phyloP scores from a whole-genome alignment of 768 basidiomycete species.

The Termitomyces sp. region DNA sequence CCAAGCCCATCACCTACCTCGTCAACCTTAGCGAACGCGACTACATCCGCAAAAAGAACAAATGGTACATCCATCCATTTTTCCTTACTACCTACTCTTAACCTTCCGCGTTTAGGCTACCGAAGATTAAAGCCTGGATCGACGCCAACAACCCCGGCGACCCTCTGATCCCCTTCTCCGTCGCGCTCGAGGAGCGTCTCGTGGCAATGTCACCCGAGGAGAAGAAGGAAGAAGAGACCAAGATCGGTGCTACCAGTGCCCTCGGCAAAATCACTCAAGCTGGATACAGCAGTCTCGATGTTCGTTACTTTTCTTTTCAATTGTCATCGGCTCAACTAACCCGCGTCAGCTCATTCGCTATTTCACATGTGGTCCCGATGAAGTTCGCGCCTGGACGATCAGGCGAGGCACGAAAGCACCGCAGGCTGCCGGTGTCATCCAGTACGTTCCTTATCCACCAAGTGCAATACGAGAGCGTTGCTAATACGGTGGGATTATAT shows the following conservation, averaged over 20 bases:
- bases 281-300: slow-evolving; percentile 84
- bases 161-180: slow-evolving; percentile 93
- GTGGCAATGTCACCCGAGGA: slow-evolving; percentile 61
- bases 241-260: slow-evolving; percentile 67
- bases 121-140: slow-evolving; percentile 98
- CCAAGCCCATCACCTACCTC: slow-evolving; percentile 96
- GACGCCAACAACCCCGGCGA: slow-evolving; percentile 96
- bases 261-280: slow-evolving; percentile 94
- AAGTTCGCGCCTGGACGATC: slow-evolving; percentile 98
- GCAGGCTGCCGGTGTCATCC: slow-evolving; percentile 97
- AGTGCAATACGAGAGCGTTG: not conserved
- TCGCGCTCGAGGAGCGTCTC: slow-evolving; percentile 91
- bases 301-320: slow-evolving; percentile 29
- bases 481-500: not conserved
- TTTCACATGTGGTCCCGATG: slow-evolving; percentile 96
- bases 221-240: slow-evolving; percentile 74
- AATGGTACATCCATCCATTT: slow-evolving; percentile 59
- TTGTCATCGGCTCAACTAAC: slow-evolving; percentile 1
- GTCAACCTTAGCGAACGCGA: slow-evolving; percentile 96
- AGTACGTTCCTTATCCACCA: slow-evolving; percentile 47
- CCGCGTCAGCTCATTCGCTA: slow-evolving; percentile 77
- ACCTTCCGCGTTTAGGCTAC: slow-evolving; percentile 48
- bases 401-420: slow-evolving; percentile 92
- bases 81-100: not conserved
- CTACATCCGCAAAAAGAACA: slow-evolving; percentile 97